Base-by-base conservation (phyloP, 805 yeast genomes). In the Isabelozyma rhagii region DNA sequence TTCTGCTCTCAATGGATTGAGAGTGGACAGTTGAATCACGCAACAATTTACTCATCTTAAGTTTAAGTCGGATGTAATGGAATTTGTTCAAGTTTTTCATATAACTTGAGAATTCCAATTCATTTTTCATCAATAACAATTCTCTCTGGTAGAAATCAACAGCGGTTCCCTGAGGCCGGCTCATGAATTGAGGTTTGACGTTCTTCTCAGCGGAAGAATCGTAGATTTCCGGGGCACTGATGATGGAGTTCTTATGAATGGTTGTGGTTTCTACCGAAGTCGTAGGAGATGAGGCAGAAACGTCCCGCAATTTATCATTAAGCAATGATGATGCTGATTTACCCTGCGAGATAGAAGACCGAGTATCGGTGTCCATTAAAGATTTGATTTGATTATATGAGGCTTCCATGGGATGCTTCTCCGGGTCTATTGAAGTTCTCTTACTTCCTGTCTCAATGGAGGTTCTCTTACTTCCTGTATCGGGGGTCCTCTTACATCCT, bases 31-130 rank as follows among this genome's bases (percentile, higher is more conserved):
- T 29, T 13, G 54, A 45, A 11, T 59, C 61, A n/a, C 55, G 48
- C 25, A 55, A 39, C 17, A 49, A 11, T 18, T 44, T 43, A 39
- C 45, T 48, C 43, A 51, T 41, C 17, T 49, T 41, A 9, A 55
- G 39, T 46, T 59, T 61, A 17, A 57, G 44, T 36, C 54, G 50
- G 8, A 62, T 48, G 45, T 61, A 62, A 25, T 55, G 48, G 41
- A 46, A 68, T 54, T 77, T 75, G 48, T 70, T 72, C 51, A 80
- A 68, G 46, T 77, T 71, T 45, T 78, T 79, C 55, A 82, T 59
- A 61, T 80, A 83, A 45, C 75, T 72, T 3, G 81, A 70, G 56
- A 85, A 85, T 45, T 83, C 85, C 39, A 82, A 67, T 59, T 85
- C 90, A 60, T 85, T 85, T 46, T 76, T 75, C 50, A 75, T 56